phyloP scores from a whole-genome alignment of 2,329 filamentous ascomycete genomes.

The Aureobasidium sp. region DNA sequence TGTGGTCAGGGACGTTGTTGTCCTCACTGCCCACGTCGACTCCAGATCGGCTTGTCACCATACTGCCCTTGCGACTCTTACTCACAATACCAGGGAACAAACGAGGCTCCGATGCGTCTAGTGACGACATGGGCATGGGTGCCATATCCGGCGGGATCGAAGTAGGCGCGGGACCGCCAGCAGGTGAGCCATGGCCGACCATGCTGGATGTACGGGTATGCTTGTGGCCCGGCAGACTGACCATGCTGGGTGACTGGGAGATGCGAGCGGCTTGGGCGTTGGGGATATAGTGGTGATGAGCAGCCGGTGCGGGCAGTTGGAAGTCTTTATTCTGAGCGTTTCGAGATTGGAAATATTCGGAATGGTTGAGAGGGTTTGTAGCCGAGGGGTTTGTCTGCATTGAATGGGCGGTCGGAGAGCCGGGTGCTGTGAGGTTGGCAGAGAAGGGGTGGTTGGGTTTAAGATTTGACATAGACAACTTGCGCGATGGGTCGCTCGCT shows the following conservation, averaged over 20 bases:
- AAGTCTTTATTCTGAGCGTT: constrained; percentile 19
- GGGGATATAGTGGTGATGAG: constrained; percentile 24
- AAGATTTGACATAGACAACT: constrained; percentile 32
- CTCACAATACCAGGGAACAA: constrained; percentile 66
- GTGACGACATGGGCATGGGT: constrained; percentile 15
- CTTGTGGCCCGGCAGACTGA: constrained; percentile 18
- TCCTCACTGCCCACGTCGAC: background rate
- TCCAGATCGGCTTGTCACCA: constrained; percentile 11
- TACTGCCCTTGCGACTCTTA: constrained; percentile 33
- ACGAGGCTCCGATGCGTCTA: constrained; percentile 48
- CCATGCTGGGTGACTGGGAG: constrained; percentile 23
- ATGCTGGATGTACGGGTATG: constrained; percentile 28
- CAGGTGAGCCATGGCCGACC: constrained; percentile 24
- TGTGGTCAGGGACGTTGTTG: background rate
- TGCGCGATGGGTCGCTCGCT: constrained; percentile 26
- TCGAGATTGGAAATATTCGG: constrained; percentile 17
- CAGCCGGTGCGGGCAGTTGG: constrained; percentile 25
- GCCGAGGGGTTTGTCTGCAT: constrained; percentile 36
- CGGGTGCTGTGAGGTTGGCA: constrained; percentile 22
- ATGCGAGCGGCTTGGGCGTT: constrained; percentile 34
- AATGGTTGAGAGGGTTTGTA: constrained; percentile 26
- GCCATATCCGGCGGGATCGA: constrained; percentile 13
- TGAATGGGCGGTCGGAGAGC: constrained; percentile 23
- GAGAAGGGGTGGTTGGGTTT: constrained; percentile 22
- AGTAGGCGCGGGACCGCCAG: constrained; percentile 4